A percentile compares a stretch with the other conserved stretches of the same genome.
Evolutionary conservation across 257 asterid species (phyloP).

Genomic region (Petunia secreta): DNA sequence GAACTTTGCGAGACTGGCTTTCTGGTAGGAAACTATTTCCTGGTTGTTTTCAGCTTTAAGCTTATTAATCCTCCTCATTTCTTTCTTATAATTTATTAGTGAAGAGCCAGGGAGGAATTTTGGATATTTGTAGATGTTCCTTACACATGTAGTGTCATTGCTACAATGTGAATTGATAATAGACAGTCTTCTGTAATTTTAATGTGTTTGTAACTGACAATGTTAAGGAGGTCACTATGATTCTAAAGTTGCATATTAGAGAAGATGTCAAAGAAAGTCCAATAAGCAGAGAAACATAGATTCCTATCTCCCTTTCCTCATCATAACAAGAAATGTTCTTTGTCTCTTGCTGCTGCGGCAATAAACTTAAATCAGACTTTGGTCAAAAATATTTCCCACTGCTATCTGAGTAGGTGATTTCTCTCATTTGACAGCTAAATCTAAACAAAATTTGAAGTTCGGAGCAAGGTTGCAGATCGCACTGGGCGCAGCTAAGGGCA

Average conservation of each 20-base stretch:
- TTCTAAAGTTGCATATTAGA: conserved; percentile 8
- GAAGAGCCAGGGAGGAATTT: background rate
- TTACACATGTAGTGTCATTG: background rate
- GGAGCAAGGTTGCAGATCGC: conserved; percentile 72
- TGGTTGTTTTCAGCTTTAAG: background rate
- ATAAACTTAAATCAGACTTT: background rate
- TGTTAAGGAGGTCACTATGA: conserved; percentile 11
- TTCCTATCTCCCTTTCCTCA: background rate
- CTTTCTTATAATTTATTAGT: background rate
- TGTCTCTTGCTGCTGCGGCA: background rate
- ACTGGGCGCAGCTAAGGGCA: conserved; percentile 76
- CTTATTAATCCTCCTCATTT: background rate
- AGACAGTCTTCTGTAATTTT: conserved; percentile 6
- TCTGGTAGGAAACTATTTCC: conserved; percentile 51
- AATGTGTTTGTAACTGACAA: background rate
- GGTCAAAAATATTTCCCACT: background rate
- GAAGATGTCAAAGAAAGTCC: background rate
- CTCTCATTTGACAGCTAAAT: conserved; percentile 45
- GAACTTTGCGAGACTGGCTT: conserved; percentile 78
- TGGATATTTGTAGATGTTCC: background rate
- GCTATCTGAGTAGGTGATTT: conserved; percentile 21
- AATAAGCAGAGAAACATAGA: conserved; percentile 3
- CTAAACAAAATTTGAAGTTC: conserved; percentile 53
- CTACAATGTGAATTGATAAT: background rate
- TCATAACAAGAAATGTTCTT: background rate